Evolutionary conservation across 2,329 filamentous ascomycete genomes (phyloP).

Genomic region (Curvularia verruculosa): DNA sequence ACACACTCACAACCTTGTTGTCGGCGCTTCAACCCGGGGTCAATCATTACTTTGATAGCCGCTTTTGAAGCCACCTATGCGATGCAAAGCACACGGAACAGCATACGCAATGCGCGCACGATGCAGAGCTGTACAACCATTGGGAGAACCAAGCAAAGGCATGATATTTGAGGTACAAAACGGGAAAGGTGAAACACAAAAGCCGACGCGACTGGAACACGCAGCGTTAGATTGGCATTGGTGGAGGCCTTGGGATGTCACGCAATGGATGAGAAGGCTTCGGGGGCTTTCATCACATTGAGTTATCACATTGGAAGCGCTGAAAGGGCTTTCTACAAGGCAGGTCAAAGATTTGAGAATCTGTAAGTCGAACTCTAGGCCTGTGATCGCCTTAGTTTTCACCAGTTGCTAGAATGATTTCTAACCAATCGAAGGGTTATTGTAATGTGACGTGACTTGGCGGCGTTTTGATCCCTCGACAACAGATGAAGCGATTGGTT

Average conservation of each 20-base stretch:
- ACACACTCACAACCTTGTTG: slow-evolving; percentile 14
- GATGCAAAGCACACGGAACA: background rate
- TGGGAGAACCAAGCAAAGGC: slow-evolving; percentile 20
- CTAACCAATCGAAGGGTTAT: slow-evolving; percentile 22
- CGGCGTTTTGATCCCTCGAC: slow-evolving; percentile 19
- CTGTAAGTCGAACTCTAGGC: slow-evolving; percentile 17
- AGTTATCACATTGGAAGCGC: slow-evolving; percentile 29
- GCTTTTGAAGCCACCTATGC: slow-evolving; percentile 20
- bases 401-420: slow-evolving; percentile 7
- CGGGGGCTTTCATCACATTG: slow-evolving; percentile 15
- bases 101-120: slow-evolving; percentile 1
- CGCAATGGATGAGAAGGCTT: slow-evolving; percentile 9
- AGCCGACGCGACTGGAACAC: slow-evolving; percentile 28
- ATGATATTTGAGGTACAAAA: slow-evolving; percentile 23
- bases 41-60: slow-evolving; percentile 8
- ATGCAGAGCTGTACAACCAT: slow-evolving; percentile 18
- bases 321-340: slow-evolving; percentile 23
- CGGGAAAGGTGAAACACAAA: slow-evolving; percentile 31
- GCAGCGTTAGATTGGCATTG: slow-evolving; percentile 23
- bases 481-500: slow-evolving; percentile 34
- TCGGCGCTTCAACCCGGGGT: slow-evolving; percentile 16
- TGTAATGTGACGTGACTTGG: slow-evolving; percentile 16
- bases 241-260: slow-evolving; percentile 10
- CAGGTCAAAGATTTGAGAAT: slow-evolving; percentile 4
- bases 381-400: slow-evolving; percentile 13